A percentile compares a stretch with the other conserved stretches of the same genome.
These are phyloP conservation scores for Apophysomyces elegans DNA, from an alignment of 371 early-diverging fungal species.

Conservation along the genomic window DNA sequence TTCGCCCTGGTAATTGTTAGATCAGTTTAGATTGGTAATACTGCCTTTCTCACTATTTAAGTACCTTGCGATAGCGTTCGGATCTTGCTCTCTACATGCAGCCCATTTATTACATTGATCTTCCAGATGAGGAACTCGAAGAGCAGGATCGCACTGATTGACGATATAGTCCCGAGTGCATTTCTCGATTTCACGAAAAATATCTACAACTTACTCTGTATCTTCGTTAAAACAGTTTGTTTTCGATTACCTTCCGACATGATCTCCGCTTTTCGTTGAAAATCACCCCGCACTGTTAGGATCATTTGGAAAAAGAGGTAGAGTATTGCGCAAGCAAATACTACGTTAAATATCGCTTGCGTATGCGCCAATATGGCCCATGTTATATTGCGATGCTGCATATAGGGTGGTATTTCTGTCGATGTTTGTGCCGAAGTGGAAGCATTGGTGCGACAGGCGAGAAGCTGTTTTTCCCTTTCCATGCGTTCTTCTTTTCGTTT, in stretches of 20 bases:
- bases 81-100: constrained; percentile 76
- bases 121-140: constrained; percentile 83
- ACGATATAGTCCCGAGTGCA: constrained; percentile 73
- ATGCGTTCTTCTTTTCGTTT: constrained; percentile 8
- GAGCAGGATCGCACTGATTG: constrained; percentile 75
- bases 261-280: constrained; percentile 63
- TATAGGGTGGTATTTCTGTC: not conserved
- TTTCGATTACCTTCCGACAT: not conserved
- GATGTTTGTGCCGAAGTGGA: not conserved
- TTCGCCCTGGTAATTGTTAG: constrained; percentile 41
- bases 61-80: constrained; percentile 66
- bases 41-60: constrained; percentile 1
- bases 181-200: constrained; percentile 53
- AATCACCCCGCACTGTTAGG: constrained; percentile 67
- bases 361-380: constrained; percentile 51
- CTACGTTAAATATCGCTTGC: constrained; percentile 63
- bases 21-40: not conserved
- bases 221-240: not conserved
- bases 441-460: not conserved
- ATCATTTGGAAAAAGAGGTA: constrained; percentile 64
- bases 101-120: constrained; percentile 79
- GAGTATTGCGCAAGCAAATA: constrained; percentile 55
- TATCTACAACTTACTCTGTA: not conserved
- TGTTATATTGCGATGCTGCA: constrained; percentile 30
- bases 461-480: not conserved